phyloP scores from a whole-genome alignment of 1,284 basidiomycete species.

The Kwoniella shivajii region DNA sequence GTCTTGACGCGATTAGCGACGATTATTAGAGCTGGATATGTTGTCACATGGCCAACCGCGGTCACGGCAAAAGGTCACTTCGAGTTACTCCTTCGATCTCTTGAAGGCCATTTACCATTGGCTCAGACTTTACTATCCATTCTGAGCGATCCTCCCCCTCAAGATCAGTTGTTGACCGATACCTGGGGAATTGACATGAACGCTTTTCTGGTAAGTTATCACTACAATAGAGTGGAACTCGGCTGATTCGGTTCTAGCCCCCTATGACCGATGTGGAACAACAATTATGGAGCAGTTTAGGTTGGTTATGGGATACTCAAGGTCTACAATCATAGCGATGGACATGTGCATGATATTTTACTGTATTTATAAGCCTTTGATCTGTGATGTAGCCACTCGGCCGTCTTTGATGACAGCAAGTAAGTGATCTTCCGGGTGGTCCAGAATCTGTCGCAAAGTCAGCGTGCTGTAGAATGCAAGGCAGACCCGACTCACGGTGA shows the following conservation, averaged over 20 bases:
- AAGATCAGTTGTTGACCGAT: background rate
- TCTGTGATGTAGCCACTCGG: conserved; percentile 1
- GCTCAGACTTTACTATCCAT: conserved; percentile 1
- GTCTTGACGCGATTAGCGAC: conserved; percentile 2
- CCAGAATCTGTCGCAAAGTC: conserved; percentile 46
- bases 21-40: conserved; percentile 2
- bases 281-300: conserved; percentile 10
- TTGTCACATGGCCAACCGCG: conserved; percentile 1
- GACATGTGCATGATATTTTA: too few relatives aligned
- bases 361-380: background rate
- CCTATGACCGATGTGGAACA: conserved; percentile 6
- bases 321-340: background rate
- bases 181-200: conserved; percentile 5
- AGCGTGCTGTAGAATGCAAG: background rate
- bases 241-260: too few relatives aligned
- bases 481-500: conserved; percentile 33
- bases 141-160: conserved; percentile 2
- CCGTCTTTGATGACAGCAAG: conserved; percentile 33
- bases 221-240: background rate
- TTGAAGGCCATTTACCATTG: conserved; percentile 2
- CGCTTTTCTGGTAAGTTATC: background rate
- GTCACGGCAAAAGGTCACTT: conserved; percentile 7
- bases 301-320: conserved; percentile 12
- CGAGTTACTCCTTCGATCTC: conserved; percentile 1
- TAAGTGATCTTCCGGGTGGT: conserved; percentile 50